Conservation (phyloP, 2,329 filamentous ascomycete genomes). For the Trichoderma cornu-damae region DNA sequence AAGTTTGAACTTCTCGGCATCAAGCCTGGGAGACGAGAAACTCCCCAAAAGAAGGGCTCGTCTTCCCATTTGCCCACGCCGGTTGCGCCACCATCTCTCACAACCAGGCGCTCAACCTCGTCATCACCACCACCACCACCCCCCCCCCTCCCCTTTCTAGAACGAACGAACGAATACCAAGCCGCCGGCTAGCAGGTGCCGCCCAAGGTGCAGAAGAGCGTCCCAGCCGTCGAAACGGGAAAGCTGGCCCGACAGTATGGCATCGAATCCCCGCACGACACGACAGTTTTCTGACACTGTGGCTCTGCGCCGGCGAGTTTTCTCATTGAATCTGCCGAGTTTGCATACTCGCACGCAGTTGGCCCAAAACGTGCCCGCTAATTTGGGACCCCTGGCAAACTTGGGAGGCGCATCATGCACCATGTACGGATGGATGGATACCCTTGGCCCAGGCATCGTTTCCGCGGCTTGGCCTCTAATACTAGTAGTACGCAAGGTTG, state of each 20-base stretch:
- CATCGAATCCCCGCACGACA: conserved; percentile 15
- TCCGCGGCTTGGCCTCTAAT: conserved; percentile 14
- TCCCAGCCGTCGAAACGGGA: conserved; percentile 7
- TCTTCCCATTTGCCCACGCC: not conserved
- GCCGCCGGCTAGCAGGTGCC: not conserved
- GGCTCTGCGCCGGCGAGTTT: conserved; percentile 1
- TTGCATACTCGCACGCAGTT: conserved; percentile 15
- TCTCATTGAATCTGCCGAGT: too few species aligned
- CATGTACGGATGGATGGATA: conserved; percentile 2
- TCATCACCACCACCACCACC: too few species aligned
- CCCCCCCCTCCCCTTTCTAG: conserved; percentile 5
- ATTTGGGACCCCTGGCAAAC: conserved; percentile 12
- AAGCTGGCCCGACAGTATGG: conserved; percentile 23
- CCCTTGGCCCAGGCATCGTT: conserved; percentile 11
- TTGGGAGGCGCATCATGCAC: conserved; percentile 10
- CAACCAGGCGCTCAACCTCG: not conserved
- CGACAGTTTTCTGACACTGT: conserved; percentile 14
- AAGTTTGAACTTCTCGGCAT: too few species aligned
- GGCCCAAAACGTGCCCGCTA: conserved; percentile 1
- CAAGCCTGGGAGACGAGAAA: too few species aligned
- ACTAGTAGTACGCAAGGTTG: not conserved
- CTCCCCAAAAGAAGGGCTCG: not conserved
- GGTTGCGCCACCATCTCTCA: not conserved
- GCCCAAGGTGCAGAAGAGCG: not conserved
- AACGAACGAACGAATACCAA: not conserved